Conservation (phyloP, 1,139 yeast species). For the Geotrichum aggregatum region DNA sequence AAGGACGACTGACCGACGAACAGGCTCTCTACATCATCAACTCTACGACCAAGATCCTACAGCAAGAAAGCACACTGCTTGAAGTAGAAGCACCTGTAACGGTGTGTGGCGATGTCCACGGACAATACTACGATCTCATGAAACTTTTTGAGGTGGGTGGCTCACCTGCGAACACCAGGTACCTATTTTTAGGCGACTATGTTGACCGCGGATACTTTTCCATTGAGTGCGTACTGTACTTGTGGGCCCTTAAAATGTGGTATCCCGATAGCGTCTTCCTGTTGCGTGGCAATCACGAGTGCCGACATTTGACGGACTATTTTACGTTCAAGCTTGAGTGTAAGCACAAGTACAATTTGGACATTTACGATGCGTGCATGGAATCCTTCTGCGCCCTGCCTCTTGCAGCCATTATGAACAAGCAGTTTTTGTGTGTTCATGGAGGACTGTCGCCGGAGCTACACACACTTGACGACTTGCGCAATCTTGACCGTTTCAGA, state of each 20-base stretch:
- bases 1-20: constrained; percentile 70
- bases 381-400: constrained; percentile 84
- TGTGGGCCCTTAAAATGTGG: constrained; percentile 76
- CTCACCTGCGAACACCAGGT: constrained; percentile 69
- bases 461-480: constrained; percentile 64
- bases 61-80: constrained; percentile 72
- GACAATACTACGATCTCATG: constrained; percentile 87
- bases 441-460: constrained; percentile 95
- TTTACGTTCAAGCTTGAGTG: constrained; percentile 93
- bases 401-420: constrained; percentile 89
- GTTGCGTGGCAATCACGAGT: constrained; percentile 93
- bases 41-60: constrained; percentile 64
- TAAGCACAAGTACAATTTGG: constrained; percentile 69
- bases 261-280: constrained; percentile 75
- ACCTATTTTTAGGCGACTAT: constrained; percentile 88
- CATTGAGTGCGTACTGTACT: constrained; percentile 76
- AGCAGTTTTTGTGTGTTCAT: constrained; percentile 92
- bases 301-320: constrained; percentile 88
- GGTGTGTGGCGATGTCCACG: constrained; percentile 95
- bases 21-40: constrained; percentile 69
- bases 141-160: constrained; percentile 95
- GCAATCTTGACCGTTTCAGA: constrained; percentile 68
- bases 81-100: constrained; percentile 90
- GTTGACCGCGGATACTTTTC: constrained; percentile 95
- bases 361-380: constrained; percentile 71